Conservation (phyloP, 2,329 filamentous ascomycete genomes). For the Ophiognomonia clavigignenti-juglandacearum region DNA sequence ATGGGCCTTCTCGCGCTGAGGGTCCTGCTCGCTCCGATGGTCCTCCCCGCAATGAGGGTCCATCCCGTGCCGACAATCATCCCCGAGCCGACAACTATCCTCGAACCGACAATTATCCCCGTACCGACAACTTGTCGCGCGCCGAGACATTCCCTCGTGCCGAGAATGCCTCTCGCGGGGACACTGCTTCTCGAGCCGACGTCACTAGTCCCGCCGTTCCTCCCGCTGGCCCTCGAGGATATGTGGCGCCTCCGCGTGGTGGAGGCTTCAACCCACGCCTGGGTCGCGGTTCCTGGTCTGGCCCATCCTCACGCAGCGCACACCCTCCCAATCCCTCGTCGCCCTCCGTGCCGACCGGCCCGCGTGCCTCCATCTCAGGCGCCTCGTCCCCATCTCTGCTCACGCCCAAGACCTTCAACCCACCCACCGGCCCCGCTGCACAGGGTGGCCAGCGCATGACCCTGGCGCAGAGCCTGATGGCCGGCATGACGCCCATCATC, state of each 20-base stretch:
- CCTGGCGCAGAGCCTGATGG: conserved; percentile 47
- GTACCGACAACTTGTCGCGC: conserved; percentile 27
- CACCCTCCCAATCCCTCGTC: conserved; percentile 29
- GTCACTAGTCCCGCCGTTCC: conserved; percentile 43
- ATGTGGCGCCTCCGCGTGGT: conserved; percentile 40
- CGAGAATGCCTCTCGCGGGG: no score
- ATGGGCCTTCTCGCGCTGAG: conserved; percentile 40
- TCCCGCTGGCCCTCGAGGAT: conserved; percentile 51
- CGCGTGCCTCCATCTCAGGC: conserved; percentile 33
- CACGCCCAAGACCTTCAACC: conserved; percentile 47
- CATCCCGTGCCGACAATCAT: no score
- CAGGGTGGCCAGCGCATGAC: conserved; percentile 36
- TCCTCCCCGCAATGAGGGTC: no score
- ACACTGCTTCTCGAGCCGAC: conserved; percentile 27
- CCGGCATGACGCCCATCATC: conserved; percentile 45
- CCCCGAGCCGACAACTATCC: no score
- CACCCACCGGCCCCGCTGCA: conserved; percentile 48
- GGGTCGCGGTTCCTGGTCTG: conserved; percentile 32
- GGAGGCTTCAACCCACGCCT: conserved; percentile 39
- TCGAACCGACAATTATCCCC: no score
- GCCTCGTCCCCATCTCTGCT: conserved; percentile 30
- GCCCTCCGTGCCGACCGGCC: conserved; percentile 48
- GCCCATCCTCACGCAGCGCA: conserved; percentile 19
- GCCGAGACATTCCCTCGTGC: no score
- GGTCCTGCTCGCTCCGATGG: conserved; percentile 53